These are phyloP conservation scores for Phytophthora sp. DNA, from an alignment of 352 stramenopile species.

Conservation along the genomic window DNA sequence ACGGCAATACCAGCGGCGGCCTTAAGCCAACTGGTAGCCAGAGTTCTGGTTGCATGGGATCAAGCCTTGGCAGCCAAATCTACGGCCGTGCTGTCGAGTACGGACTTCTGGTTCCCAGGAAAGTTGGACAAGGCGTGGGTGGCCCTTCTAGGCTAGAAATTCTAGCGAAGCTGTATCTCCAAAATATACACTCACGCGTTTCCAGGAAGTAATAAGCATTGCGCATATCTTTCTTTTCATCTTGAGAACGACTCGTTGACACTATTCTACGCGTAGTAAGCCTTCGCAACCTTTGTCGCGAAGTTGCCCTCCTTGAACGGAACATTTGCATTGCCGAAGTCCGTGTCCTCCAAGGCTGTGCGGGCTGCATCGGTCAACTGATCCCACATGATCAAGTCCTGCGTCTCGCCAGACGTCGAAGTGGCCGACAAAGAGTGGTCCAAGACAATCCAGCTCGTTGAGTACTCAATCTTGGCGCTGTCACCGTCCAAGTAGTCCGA, in stretches of 20 bases:
- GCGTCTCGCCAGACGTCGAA: slow-evolving; percentile 6
- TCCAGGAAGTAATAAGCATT: too few relatives aligned
- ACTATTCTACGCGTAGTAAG: slow-evolving; percentile 12
- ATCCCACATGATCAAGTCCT: slow-evolving; percentile 32
- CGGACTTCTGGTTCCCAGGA: slow-evolving; percentile 16
- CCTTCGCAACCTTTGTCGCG: slow-evolving; percentile 14
- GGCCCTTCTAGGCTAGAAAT: slow-evolving; percentile 1
- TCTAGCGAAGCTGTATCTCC: too few relatives aligned
- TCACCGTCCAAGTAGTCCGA: slow-evolving; percentile 9
- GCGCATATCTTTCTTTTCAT: too few relatives aligned
- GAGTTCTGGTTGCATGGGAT: slow-evolving; percentile 33
- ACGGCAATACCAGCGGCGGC: slow-evolving; percentile 28
- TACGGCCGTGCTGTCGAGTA: slow-evolving; percentile 37
- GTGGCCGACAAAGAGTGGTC: slow-evolving; percentile 16
- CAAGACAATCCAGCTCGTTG: slow-evolving; percentile 10
- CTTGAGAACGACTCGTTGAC: too few relatives aligned
- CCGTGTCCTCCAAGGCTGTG: slow-evolving; percentile 20
- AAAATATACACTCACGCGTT: too few relatives aligned
- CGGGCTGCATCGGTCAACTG: slow-evolving; percentile 26
- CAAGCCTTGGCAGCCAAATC: slow-evolving; percentile 21
- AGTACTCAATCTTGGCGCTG: slow-evolving; percentile 21
- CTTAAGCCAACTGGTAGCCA: slow-evolving; percentile 20
- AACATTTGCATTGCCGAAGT: slow-evolving; percentile 35
- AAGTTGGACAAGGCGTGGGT: slow-evolving; percentile 17
- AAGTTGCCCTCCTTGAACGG: slow-evolving; percentile 43